Conservation (phyloP, 2,329 filamentous ascomycete genomes). For the Fusarium sp. region DNA sequence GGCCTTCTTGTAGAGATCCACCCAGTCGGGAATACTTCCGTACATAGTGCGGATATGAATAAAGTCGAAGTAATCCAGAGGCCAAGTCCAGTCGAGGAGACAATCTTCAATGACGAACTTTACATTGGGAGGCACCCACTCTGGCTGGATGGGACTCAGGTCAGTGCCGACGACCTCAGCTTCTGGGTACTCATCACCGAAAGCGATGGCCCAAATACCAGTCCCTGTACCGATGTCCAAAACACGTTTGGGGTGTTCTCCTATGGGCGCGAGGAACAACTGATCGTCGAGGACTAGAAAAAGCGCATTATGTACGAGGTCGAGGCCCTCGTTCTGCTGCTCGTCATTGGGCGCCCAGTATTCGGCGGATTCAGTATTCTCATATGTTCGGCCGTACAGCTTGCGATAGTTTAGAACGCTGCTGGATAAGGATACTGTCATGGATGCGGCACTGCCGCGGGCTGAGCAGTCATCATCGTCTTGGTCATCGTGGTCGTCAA, state of each 20-base stretch:
- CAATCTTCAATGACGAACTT: constrained; percentile 56
- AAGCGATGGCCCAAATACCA: constrained; percentile 66
- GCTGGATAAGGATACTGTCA: constrained; percentile 32
- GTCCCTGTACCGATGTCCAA: constrained; percentile 72
- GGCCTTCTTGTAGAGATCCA: constrained; percentile 66
- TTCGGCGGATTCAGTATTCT: constrained; percentile 36
- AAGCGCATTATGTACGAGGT: constrained; percentile 49
- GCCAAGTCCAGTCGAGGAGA: constrained; percentile 61
- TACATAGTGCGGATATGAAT: constrained; percentile 71
- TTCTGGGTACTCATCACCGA: constrained; percentile 52
- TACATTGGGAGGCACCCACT: constrained; percentile 51
- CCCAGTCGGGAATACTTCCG: constrained; percentile 71
- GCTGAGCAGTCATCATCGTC: constrained; percentile 17
- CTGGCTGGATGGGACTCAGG: constrained; percentile 55
- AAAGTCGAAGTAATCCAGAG: constrained; percentile 66
- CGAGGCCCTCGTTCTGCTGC: constrained; percentile 47
- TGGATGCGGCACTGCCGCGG: constrained; percentile 9
- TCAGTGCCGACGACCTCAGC: constrained; percentile 55
- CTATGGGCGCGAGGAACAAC: constrained; percentile 47
- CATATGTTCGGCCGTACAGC: constrained; percentile 38
- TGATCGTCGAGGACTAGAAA: constrained; percentile 45
- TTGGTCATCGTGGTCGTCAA: background rate
- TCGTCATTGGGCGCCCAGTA: constrained; percentile 51
- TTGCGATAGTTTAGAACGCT: constrained; percentile 40
- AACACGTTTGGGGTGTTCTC: constrained; percentile 37